Percentiles rank a stretch among this genome's conserved stretches.
These are phyloP conservation scores for Lablab purpureus DNA, from an alignment of 306 rosid species.

Conservation along the genomic window DNA sequence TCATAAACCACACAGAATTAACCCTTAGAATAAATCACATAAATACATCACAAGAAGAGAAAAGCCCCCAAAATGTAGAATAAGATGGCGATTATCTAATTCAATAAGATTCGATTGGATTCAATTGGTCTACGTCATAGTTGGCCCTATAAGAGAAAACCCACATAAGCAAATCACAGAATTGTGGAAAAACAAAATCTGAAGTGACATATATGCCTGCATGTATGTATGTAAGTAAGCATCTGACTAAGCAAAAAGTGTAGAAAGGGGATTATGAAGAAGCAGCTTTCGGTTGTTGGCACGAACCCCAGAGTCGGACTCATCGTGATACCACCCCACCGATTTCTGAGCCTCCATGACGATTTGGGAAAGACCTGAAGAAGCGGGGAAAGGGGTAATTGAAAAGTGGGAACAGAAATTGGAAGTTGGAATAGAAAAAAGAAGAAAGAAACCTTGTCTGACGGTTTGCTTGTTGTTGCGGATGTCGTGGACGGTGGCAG, in stretches of 20 bases:
- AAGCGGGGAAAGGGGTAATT: background rate
- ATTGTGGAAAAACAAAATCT: background rate
- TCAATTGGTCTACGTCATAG: constrained; percentile 9
- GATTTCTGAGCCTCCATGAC: constrained; percentile 87
- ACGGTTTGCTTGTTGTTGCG: constrained; percentile 83
- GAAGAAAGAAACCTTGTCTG: constrained; percentile 58
- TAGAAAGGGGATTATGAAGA: constrained; percentile 12
- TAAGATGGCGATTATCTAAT: background rate
- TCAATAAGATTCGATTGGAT: constrained; percentile 31
- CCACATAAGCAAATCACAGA: constrained; percentile 25
- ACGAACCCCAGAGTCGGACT: constrained; percentile 41
- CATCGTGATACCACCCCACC: constrained; percentile 66
- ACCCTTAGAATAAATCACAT: background rate
- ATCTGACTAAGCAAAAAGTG: constrained; percentile 14
- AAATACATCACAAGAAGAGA: constrained; percentile 12
- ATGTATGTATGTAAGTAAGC: no score
- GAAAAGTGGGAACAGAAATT: background rate
- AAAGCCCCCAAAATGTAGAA: constrained; percentile 24
- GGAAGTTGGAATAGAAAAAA: background rate
- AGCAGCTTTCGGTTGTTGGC: constrained; percentile 40
- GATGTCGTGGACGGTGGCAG: constrained; percentile 84
- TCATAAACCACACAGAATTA: background rate
- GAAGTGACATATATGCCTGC: background rate
- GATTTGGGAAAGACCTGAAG: constrained; percentile 79
- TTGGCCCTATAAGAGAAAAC: constrained; percentile 1